Conservation (phyloP, 2,329 filamentous ascomycete species). For the Ascochyta viciae-villosae region DNA sequence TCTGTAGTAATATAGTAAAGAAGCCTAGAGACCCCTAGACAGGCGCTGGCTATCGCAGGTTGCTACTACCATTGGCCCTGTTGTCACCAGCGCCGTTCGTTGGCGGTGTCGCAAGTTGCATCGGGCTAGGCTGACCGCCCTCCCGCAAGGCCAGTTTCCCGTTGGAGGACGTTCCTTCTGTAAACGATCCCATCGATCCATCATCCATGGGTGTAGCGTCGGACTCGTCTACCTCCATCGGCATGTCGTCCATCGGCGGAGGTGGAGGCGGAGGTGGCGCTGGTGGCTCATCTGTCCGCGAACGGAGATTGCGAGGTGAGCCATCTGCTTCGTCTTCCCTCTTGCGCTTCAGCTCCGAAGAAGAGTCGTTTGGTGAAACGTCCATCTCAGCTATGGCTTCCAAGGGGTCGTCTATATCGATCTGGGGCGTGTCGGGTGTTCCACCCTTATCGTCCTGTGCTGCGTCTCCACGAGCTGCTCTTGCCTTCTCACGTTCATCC, state of each 20-base stretch:
- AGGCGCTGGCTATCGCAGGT: neutral
- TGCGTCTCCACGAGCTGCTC: conserved; percentile 48
- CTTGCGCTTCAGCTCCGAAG: conserved; percentile 47
- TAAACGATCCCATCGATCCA: conserved; percentile 10
- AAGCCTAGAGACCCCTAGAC: neutral
- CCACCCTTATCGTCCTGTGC: conserved; percentile 23
- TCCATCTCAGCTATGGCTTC: conserved; percentile 17
- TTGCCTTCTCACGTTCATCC: conserved; percentile 69
- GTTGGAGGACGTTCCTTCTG: conserved; percentile 3
- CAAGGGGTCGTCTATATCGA: conserved; percentile 7
- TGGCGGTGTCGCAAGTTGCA: conserved; percentile 55
- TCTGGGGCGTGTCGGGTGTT: conserved; percentile 30
- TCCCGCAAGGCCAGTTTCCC: conserved; percentile 14
- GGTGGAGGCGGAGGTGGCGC: conserved; percentile 54
- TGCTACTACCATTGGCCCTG: conserved; percentile 12
- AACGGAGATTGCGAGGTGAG: conserved; percentile 45
- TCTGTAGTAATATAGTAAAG: conserved; percentile 12
- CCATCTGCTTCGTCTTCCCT: conserved; percentile 41
- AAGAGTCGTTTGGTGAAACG: conserved; percentile 36
- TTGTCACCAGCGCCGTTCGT: conserved; percentile 40
- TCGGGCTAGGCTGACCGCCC: conserved; percentile 39
- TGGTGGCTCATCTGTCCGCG: conserved; percentile 45
- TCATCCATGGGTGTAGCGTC: conserved; percentile 38
- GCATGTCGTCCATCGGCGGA: conserved; percentile 46
- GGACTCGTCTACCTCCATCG: conserved; percentile 33